These are phyloP conservation scores for Fusarium poae DNA, from an alignment of 2,329 filamentous ascomycete species.

Conservation along the genomic window DNA sequence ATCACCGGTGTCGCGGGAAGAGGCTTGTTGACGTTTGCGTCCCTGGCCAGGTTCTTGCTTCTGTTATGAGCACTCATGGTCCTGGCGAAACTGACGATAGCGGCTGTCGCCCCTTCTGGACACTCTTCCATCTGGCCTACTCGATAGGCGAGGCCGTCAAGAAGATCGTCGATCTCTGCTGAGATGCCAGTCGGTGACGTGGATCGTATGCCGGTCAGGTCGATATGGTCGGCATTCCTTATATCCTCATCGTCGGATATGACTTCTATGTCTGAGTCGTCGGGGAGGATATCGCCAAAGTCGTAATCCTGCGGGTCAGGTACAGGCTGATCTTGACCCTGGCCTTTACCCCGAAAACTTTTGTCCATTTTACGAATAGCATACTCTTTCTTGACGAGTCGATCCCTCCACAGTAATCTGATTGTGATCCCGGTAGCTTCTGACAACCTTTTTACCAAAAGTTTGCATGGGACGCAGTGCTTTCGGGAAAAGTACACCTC, in stretches of 20 bases:
- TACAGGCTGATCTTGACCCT: not conserved
- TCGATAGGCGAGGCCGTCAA: constrained; percentile 52
- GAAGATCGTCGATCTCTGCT: constrained; percentile 28
- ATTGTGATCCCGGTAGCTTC: constrained; percentile 49
- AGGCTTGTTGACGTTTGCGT: constrained; percentile 45
- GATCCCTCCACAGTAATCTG: constrained; percentile 47
- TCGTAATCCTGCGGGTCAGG: constrained; percentile 43
- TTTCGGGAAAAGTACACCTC: constrained; percentile 55
- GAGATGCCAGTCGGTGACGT: constrained; percentile 21
- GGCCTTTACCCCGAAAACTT: not conserved
- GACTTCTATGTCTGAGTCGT: constrained; percentile 33
- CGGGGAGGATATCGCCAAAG: constrained; percentile 38
- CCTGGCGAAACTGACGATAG: constrained; percentile 48
- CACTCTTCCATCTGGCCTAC: constrained; percentile 51
- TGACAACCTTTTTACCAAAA: constrained; percentile 46
- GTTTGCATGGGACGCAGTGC: constrained; percentile 50
- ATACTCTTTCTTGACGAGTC: constrained; percentile 50
- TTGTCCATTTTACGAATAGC: not conserved
- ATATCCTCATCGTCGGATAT: constrained; percentile 23
- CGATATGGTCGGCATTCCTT: constrained; percentile 30
- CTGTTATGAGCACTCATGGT: constrained; percentile 19
- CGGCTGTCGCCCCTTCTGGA: constrained; percentile 45
- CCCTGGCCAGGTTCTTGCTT: not conserved
- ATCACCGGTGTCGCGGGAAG: constrained; percentile 51
- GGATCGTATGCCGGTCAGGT: constrained; percentile 36